Conservation (phyloP, 441 rosid species). For the Populus trichocarpa region DNA sequence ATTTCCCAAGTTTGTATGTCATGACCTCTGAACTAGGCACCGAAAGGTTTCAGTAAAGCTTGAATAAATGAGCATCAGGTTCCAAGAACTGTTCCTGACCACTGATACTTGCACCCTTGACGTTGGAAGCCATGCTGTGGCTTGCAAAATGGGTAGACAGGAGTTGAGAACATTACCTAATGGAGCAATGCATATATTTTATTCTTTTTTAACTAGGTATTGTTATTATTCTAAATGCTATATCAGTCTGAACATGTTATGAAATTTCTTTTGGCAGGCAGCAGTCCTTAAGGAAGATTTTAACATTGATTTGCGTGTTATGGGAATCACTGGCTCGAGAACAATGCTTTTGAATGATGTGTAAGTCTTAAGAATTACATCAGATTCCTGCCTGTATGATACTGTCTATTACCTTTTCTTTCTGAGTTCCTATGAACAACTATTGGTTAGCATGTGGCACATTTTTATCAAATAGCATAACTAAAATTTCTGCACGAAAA, state of each 20-base stretch:
- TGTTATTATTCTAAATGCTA: slow-evolving; percentile 4
- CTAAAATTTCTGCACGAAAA: neutral
- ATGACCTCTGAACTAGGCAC: neutral
- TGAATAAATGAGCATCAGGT: neutral
- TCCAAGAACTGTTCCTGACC: neutral
- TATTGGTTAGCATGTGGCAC: neutral
- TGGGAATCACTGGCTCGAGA: slow-evolving; percentile 83
- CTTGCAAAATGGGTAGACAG: neutral
- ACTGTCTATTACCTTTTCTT: neutral
- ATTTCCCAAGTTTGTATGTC: neutral
- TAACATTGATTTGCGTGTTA: slow-evolving; percentile 86
- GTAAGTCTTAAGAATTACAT: slow-evolving; percentile 47
- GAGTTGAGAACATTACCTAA: neutral
- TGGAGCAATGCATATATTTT: neutral
- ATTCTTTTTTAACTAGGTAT: neutral
- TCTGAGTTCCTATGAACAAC: neutral
- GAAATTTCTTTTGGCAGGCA: slow-evolving; percentile 48
- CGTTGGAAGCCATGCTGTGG: neutral
- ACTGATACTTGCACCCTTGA: neutral
- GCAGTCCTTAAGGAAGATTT: slow-evolving; percentile 84
- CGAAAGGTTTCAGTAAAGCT: neutral
- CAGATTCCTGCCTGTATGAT: slow-evolving; percentile 2
- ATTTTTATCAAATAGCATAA: neutral
- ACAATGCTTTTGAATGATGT: slow-evolving; percentile 76
- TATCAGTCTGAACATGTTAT: neutral